A percentile compares a stretch with the other conserved stretches of the same genome.
These are phyloP conservation scores for Oryza meyeriana DNA, from an alignment of 176 grass and related monocot genomes.

Conservation along the genomic window DNA sequence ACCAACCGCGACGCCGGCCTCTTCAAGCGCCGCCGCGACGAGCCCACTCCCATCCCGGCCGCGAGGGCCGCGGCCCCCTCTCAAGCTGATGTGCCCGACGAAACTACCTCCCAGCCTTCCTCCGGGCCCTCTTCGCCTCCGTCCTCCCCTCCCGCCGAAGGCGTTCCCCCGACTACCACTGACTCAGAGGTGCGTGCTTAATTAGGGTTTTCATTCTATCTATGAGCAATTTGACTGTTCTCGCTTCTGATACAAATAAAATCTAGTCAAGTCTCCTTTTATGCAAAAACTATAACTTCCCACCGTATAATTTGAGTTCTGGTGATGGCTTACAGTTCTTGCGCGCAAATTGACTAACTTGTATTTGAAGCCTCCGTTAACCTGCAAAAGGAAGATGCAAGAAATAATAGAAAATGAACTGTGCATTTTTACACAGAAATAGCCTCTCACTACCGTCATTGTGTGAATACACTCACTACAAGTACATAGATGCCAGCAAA, in stretches of 20 bases:
- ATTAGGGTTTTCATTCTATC: neutral
- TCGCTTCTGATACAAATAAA: neutral
- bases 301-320: neutral
- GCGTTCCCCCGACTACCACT: neutral
- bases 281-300: neutral
- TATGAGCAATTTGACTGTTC: neutral
- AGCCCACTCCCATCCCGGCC: neutral
- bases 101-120: neutral
- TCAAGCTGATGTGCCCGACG: neutral
- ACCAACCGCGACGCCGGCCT: constrained; percentile 66
- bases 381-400: neutral
- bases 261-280: neutral
- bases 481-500: neutral
- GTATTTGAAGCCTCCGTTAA: neutral
- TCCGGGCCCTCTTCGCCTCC: neutral
- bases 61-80: neutral
- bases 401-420: neutral
- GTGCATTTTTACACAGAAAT: neutral
- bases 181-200: constrained; percentile 39
- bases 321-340: neutral
- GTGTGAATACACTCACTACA: neutral
- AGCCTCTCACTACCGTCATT: neutral
- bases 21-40: constrained; percentile 70
- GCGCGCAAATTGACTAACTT: neutral
- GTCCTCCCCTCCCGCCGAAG: neutral